Evolutionary conservation across 441 rosid genomes (phyloP), one percentile per base, ranked within the genome.

Genomic region (Erodium chrysanthum): DNA sequence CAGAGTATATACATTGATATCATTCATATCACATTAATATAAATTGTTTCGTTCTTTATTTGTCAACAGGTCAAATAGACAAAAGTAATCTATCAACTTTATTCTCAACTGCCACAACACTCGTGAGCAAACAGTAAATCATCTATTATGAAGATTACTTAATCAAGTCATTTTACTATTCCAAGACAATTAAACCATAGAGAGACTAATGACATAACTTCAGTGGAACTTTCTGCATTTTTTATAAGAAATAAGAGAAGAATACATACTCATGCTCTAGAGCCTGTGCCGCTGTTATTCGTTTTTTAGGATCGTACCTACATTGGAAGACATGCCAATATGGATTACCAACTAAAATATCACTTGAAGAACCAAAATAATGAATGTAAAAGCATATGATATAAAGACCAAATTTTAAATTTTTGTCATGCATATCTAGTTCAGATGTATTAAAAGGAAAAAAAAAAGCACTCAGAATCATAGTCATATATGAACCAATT

Each of bases 281-380:
- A 29, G 98, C 97, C 76, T 93, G 96, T 18, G 96, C 87, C 60
- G 97, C 98, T 9, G 97, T 91, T 82, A 93, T 84, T 33, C 97
- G 88, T 74, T 93, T 93, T 58, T 71, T 82, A 44, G 98, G 98
- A 80, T 93, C 98, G 59, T 91, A 93, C 67, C 74, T 75, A 29
- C 27, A 56, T 20, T 20, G 61, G 21, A 56, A 21, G 61, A 56
- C 20, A 7, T 21, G 6, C 27, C 59, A 21, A 20, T 0, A 56
- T 56, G 61, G 25, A 12, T 44, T 44, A 44, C 12, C 50, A 44
- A 11, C n/a, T 44, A 44, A 44, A 11, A 44, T 5, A 44, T 12
- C 50, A 44, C n/a, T 44, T 11, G 50, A 44, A 44, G 9, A 44
- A 44, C 44, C 44, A 6, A 37, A 37, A 7, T 48, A 4, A 48